phyloP scores from a whole-genome alignment of 805 yeast genomes.

The Tetrapisispora phaffii region DNA sequence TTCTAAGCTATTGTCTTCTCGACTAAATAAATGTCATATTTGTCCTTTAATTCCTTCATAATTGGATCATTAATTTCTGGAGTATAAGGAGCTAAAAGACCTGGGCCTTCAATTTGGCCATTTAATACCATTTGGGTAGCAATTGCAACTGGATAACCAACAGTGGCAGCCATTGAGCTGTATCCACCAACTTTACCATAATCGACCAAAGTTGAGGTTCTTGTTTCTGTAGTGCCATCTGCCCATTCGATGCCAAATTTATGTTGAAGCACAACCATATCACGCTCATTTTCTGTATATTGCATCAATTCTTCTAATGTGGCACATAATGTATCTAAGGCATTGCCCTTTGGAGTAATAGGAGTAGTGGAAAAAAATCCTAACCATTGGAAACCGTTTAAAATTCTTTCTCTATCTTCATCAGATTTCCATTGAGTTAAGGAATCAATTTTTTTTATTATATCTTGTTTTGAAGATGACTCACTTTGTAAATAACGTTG shows the following conservation, averaged over 20 bases:
- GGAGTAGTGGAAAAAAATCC: constrained; percentile 73
- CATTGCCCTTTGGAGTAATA: constrained; percentile 84
- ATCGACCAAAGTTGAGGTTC: constrained; percentile 92
- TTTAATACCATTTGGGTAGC: constrained; percentile 79
- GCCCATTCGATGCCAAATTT: constrained; percentile 96
- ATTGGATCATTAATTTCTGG: constrained; percentile 85
- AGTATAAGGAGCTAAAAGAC: constrained; percentile 86
- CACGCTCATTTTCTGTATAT: constrained; percentile 91
- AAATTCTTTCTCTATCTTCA: constrained; percentile 76
- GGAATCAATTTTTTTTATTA: constrained; percentile 63
- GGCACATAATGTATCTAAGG: constrained; percentile 94
- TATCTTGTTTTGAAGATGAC: constrained; percentile 60
- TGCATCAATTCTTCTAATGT: constrained; percentile 93
- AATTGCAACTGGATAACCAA: constrained; percentile 97
- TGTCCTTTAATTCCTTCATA: constrained; percentile 83
- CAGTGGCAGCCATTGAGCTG: constrained; percentile 97
- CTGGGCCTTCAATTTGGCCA: constrained; percentile 69
- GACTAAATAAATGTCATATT: constrained; percentile 74
- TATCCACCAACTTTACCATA: constrained; percentile 84
- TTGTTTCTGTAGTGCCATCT: constrained; percentile 79
- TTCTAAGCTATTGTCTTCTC: constrained; percentile 61
- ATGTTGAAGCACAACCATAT: constrained; percentile 90
- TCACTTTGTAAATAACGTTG: constrained; percentile 64
- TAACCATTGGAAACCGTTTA: constrained; percentile 87
- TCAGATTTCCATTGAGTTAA: constrained; percentile 73